Percentiles rank a stretch among this genome's conserved stretches.
Evolutionary conservation across 176 grass and related monocot species (phyloP).

Genomic region (Bothriochloa decipiens): DNA sequence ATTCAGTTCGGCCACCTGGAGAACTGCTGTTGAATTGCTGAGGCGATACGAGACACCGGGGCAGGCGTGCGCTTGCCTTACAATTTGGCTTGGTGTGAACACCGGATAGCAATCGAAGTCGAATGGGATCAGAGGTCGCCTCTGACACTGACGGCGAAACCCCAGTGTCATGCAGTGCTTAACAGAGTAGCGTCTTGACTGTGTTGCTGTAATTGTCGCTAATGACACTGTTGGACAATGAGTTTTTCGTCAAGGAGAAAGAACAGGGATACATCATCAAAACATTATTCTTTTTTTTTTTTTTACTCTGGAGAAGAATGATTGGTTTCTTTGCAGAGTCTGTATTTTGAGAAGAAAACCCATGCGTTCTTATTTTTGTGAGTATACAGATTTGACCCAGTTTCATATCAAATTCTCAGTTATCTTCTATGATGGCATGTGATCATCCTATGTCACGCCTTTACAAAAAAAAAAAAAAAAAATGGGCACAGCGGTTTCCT

Average conservation of each 20-base stretch:
- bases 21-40: slow-evolving; percentile 14
- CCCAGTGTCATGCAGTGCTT: background rate
- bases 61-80: slow-evolving; percentile 11
- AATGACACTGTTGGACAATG: background rate
- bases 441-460: slow-evolving; percentile 1
- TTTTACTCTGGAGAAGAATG: background rate
- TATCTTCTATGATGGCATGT: background rate
- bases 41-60: background rate
- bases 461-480: background rate
- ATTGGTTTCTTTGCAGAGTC: background rate
- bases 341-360: background rate
- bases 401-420: background rate
- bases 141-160: background rate
- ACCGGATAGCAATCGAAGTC: background rate
- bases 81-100: background rate
- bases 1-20: slow-evolving; percentile 14
- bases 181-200: no score
- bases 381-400: background rate
- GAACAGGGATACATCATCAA: background rate
- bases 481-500: background rate
- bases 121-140: slow-evolving; percentile 4
- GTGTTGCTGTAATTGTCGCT: no score
- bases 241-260: background rate
- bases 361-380: background rate
- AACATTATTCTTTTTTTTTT: background rate